A percentile compares a stretch with the other conserved stretches of the same genome.
These are phyloP conservation scores for Paramecium caudatum DNA, from an alignment of 73 alveolate genomes.

Conservation along the genomic window DNA sequence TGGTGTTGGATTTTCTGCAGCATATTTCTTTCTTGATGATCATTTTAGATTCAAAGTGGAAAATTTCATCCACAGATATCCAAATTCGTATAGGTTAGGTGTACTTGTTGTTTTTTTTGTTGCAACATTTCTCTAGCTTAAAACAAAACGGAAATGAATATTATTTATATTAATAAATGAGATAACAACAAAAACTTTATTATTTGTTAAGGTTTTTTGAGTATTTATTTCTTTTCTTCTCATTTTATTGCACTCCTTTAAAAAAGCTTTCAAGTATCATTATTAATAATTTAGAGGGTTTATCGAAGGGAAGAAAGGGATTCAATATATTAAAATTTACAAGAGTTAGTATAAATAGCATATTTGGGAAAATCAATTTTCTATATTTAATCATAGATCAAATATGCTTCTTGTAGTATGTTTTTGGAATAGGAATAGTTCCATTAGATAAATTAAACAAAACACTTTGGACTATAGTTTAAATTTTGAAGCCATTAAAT, in stretches of 20 bases:
- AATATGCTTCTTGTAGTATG: neutral
- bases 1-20: too few species aligned
- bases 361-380: neutral
- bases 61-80: too few species aligned
- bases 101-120: too few species aligned
- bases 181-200: neutral
- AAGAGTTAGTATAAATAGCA: neutral
- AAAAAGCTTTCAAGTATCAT: constrained; percentile 1
- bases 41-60: too few species aligned
- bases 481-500: neutral
- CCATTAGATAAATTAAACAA: neutral
- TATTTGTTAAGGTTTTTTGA: constrained; percentile 15
- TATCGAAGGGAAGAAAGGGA: constrained; percentile 24
- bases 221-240: constrained; percentile 20
- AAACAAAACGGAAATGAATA: too few species aligned
- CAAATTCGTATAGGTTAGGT: too few species aligned
- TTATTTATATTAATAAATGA: neutral
- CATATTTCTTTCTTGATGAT: too few species aligned
- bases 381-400: neutral
- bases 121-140: too few species aligned
- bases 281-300: neutral
- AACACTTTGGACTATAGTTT: neutral
- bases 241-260: neutral
- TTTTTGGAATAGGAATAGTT: neutral
- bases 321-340: neutral